A percentile compares a stretch with the other conserved stretches of the same genome.
These are phyloP conservation scores for Neofusicoccum laricinum DNA, from an alignment of 2,329 filamentous ascomycete species.

Conservation along the genomic window DNA sequence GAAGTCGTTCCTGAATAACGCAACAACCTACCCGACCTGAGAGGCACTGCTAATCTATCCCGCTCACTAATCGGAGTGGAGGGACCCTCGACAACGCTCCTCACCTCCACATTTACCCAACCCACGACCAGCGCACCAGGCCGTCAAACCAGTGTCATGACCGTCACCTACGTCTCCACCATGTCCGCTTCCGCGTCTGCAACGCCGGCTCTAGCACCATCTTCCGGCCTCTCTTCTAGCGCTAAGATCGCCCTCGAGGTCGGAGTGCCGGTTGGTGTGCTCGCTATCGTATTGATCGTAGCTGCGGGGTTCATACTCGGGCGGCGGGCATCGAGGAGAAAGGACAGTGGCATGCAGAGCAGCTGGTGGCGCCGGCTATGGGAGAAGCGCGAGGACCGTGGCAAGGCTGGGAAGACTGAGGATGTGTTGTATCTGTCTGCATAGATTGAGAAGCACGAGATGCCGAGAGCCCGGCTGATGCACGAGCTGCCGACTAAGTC, in stretches of 20 bases:
- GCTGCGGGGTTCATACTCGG: background rate
- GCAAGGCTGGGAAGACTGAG: background rate
- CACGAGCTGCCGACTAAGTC: background rate
- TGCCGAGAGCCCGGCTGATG: background rate
- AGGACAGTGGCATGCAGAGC: background rate
- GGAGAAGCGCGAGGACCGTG: background rate
- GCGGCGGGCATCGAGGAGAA: background rate
- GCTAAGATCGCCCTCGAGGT: background rate
- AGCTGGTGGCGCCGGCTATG: background rate
- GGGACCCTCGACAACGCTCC: too few relatives aligned
- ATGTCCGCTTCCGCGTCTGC: background rate
- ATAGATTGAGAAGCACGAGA: background rate
- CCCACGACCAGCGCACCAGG: too few relatives aligned
- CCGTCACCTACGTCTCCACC: background rate
- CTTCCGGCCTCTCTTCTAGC: background rate
- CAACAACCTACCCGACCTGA: too few relatives aligned
- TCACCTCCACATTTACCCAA: too few relatives aligned
- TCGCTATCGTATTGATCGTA: background rate
- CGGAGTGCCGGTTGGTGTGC: background rate
- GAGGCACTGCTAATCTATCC: too few relatives aligned
- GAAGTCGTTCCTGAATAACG: too few relatives aligned
- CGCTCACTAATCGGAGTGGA: too few relatives aligned
- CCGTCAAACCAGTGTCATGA: too few relatives aligned
- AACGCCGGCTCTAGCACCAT: background rate
- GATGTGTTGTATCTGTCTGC: background rate